A percentile compares a stretch with the other conserved stretches of the same genome.
These are phyloP conservation scores for Fusarium tanahbumbuense DNA, from an alignment of 2,329 filamentous ascomycete species.

Conservation along the genomic window DNA sequence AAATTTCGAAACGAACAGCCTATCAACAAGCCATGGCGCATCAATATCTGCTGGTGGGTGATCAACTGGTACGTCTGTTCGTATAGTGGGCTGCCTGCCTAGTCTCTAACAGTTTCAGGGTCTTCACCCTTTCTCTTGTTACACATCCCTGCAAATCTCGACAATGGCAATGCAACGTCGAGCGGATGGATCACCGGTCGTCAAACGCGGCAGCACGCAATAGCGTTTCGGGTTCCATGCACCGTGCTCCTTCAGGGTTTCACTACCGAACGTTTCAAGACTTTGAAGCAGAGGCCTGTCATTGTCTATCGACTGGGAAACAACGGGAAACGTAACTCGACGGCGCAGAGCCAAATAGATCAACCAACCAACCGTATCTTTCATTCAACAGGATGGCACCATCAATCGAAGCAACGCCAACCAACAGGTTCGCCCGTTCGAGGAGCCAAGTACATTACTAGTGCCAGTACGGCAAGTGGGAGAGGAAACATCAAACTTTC, in stretches of 20 bases:
- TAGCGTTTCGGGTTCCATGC: conserved; percentile 33
- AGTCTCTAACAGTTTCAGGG: conserved; percentile 22
- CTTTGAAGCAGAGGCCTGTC: conserved; percentile 29
- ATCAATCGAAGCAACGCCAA: background rate
- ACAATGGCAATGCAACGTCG: conserved; percentile 13
- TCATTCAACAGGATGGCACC: background rate
- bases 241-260: conserved; percentile 31
- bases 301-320: conserved; percentile 36
- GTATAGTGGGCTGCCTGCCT: conserved; percentile 3
- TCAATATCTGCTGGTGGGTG: background rate
- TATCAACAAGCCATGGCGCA: background rate
- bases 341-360: background rate
- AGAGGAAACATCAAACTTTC: conserved; percentile 2
- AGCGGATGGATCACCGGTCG: conserved; percentile 26
- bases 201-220: conserved; percentile 35
- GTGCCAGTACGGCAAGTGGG: conserved; percentile 14
- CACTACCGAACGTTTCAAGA: conserved; percentile 40
- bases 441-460: conserved; percentile 1
- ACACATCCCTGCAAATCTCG: conserved; percentile 23
- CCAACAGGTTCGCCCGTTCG: background rate
- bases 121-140: background rate
- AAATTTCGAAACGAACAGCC: background rate
- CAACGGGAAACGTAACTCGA: conserved; percentile 4
- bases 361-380: conserved; percentile 2
- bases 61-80: conserved; percentile 6